Conservation (phyloP, 23 red algal species). For the Gracilaria domingensis region DNA sequence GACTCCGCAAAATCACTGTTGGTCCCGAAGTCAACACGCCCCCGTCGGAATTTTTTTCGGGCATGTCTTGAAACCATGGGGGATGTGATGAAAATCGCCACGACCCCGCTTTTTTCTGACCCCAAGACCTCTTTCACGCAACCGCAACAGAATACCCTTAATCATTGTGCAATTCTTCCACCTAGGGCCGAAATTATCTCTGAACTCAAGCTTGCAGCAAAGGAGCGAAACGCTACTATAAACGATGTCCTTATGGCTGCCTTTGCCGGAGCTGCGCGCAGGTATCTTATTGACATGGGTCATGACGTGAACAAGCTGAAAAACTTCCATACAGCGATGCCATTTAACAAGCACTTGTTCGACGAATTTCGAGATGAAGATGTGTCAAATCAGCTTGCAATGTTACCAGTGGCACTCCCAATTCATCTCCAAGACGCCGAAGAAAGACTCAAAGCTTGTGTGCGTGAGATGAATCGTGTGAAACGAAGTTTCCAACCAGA, state of each 20-base stretch:
- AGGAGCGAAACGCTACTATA: slow-evolving; percentile 15
- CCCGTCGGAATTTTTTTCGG: background rate
- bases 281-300: slow-evolving; percentile 32
- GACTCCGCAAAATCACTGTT: background rate
- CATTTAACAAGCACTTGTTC: slow-evolving; percentile 55
- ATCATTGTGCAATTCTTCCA: slow-evolving; percentile 11
- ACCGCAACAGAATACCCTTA: slow-evolving; percentile 3
- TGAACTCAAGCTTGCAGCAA: slow-evolving; percentile 17
- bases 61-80: background rate
- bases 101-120: background rate
- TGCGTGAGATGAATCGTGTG: slow-evolving; percentile 39
- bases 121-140: background rate
- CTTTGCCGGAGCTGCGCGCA: slow-evolving; percentile 45
- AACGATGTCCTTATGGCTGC: slow-evolving; percentile 59
- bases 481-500: slow-evolving; percentile 56
- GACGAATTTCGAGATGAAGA: slow-evolving; percentile 32
- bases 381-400: slow-evolving; percentile 55
- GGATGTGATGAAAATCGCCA: background rate
- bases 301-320: slow-evolving; percentile 21
- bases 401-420: slow-evolving; percentile 38
- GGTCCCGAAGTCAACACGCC: background rate
- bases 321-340: slow-evolving; percentile 32
- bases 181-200: slow-evolving; percentile 12
- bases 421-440: slow-evolving; percentile 27
- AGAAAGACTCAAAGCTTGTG: slow-evolving; percentile 20